phyloP scores from a whole-genome alignment of 495 filamentous ascomycete genomes.

The Durotheca rogersii region DNA sequence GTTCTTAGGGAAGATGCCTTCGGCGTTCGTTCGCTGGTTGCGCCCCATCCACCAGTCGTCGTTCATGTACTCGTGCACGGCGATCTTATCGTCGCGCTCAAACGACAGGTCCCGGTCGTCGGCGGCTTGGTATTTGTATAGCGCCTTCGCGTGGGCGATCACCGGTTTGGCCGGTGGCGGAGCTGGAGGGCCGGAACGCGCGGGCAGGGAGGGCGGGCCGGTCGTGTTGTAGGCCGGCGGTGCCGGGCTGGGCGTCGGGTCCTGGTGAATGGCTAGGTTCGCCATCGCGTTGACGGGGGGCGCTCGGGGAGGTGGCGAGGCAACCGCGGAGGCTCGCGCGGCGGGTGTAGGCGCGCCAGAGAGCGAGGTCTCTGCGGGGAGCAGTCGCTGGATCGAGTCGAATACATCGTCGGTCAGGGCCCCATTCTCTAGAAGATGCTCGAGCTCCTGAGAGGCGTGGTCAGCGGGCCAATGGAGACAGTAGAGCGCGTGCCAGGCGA shows the following conservation, averaged over 20 bases:
- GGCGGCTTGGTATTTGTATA: conserved; percentile 77
- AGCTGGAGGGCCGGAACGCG: conserved; percentile 49
- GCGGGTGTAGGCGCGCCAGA: conserved; percentile 48
- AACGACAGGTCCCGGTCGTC: conserved; percentile 79
- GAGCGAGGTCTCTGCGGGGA: conserved; percentile 66
- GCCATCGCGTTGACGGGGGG: conserved; percentile 42
- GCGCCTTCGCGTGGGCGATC: conserved; percentile 70
- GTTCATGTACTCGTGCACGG: conserved; percentile 88
- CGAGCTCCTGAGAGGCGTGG: conserved; percentile 69
- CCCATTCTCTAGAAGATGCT: conserved; percentile 77
- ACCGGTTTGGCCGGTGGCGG: conserved; percentile 56
- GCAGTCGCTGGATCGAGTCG: conserved; percentile 66
- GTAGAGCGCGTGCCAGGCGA: background rate
- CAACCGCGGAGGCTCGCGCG: conserved; percentile 33
- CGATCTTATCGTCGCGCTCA: conserved; percentile 71
- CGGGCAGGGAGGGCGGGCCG: conserved; percentile 55
- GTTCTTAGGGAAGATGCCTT: conserved; percentile 87
- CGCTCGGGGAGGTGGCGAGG: conserved; percentile 34
- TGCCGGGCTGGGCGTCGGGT: conserved; percentile 25
- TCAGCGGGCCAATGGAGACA: conserved; percentile 7
- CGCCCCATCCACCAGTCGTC: conserved; percentile 94
- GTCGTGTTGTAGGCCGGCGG: conserved; percentile 54
- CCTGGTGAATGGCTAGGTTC: conserved; percentile 49
- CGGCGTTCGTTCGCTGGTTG: conserved; percentile 72
- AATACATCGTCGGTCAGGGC: conserved; percentile 71